These are phyloP conservation scores for Endocalyx cinctus DNA, from an alignment of 2,329 filamentous ascomycete genomes.

Conservation along the genomic window DNA sequence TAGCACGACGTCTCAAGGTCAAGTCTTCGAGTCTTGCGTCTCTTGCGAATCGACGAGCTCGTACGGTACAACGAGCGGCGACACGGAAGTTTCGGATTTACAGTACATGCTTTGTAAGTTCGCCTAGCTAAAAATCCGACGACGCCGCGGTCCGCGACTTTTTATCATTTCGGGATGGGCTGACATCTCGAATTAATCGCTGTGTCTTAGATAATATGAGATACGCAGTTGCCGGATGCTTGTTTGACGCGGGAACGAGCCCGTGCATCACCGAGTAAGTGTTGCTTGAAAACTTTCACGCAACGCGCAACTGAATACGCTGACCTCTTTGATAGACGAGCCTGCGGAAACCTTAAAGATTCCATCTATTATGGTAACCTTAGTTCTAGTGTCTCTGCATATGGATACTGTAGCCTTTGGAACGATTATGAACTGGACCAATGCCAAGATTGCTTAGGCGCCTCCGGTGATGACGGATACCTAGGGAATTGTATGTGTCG, in stretches of 20 bases:
- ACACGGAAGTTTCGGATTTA: constrained; percentile 41
- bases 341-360: constrained; percentile 44
- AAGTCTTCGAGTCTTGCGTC: constrained; percentile 49
- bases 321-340: constrained; percentile 34
- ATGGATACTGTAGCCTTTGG: constrained; percentile 52
- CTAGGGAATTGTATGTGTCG: constrained; percentile 49
- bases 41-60: constrained; percentile 48
- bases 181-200: constrained; percentile 5
- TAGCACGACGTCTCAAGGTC: constrained; percentile 32
- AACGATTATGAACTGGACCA: constrained; percentile 32
- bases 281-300: no score
- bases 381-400: constrained; percentile 38
- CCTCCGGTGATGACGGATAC: constrained; percentile 31
- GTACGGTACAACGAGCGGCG: constrained; percentile 33
- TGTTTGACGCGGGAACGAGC: constrained; percentile 40
- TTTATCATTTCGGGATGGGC: constrained; percentile 1
- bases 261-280: constrained; percentile 51
- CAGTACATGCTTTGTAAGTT: constrained; percentile 52
- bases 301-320: background rate
- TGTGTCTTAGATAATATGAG: constrained; percentile 49
- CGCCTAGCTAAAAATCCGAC: no score
- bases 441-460: constrained; percentile 45
- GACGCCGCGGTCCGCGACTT: constrained; percentile 1
- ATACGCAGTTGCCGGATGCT: constrained; percentile 50
- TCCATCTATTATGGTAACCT: constrained; percentile 48